phyloP scores from a whole-genome alignment of 495 filamentous ascomycete species.

The Lentithecium fluviatile region DNA sequence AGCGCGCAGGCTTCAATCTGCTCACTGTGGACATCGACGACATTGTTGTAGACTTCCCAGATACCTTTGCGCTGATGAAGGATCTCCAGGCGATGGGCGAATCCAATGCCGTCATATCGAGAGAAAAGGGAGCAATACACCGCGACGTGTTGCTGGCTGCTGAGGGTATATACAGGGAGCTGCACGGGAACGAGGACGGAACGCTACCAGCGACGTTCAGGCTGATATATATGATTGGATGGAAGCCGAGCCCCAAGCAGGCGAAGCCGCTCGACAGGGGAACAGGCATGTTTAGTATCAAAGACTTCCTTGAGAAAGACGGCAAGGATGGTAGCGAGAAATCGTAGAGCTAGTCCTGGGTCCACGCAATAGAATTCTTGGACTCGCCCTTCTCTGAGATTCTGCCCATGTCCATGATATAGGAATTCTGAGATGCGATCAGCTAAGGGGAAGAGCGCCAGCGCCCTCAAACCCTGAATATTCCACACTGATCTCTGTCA shows the following conservation, averaged over 20 bases:
- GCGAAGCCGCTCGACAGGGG: constrained; percentile 76
- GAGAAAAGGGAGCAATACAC: constrained; percentile 70
- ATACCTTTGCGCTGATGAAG: constrained; percentile 84
- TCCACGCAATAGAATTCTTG: too few relatives aligned
- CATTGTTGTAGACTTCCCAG: constrained; percentile 92
- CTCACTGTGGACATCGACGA: constrained; percentile 97
- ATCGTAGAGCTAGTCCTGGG: too few relatives aligned
- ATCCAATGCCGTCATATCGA: constrained; percentile 77
- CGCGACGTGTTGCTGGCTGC: constrained; percentile 84
- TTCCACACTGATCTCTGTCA: too few relatives aligned
- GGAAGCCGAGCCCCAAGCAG: constrained; percentile 83
- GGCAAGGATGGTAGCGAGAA: constrained; percentile 4
- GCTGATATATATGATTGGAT: constrained; percentile 96
- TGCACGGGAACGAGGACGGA: constrained; percentile 75
- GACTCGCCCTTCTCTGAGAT: too few relatives aligned
- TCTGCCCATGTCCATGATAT: too few relatives aligned
- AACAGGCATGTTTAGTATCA: constrained; percentile 76
- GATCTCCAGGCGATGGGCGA: constrained; percentile 96
- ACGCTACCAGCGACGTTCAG: constrained; percentile 86
- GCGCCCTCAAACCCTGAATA: too few relatives aligned
- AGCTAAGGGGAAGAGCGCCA: too few relatives aligned
- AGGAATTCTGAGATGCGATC: too few relatives aligned
- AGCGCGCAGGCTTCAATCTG: constrained; percentile 88
- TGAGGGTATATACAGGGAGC: constrained; percentile 80
- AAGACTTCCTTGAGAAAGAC: constrained; percentile 66